phyloP scores from a whole-genome alignment of 768 basidiomycete species.

The Kwoniella sp. region DNA sequence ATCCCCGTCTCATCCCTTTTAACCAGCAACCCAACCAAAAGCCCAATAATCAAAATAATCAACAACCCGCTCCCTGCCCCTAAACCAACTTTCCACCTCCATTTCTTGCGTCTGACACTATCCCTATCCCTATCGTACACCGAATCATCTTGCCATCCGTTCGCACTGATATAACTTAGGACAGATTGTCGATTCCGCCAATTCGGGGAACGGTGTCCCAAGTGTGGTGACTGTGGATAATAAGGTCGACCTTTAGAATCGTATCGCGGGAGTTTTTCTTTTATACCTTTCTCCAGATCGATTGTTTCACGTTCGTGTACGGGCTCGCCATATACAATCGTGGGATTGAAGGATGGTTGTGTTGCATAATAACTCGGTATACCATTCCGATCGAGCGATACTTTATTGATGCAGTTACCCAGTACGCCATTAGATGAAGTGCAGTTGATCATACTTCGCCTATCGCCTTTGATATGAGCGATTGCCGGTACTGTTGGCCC shows the following conservation, averaged over 20 bases:
- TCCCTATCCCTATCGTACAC: neutral
- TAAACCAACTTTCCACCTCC: neutral
- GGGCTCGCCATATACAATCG: neutral
- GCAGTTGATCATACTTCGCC: neutral
- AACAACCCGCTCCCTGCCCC: neutral
- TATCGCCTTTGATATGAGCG: neutral
- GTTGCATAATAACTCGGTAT: too few species aligned
- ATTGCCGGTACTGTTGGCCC: neutral
- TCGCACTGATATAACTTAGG: constrained; percentile 6
- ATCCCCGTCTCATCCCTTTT: neutral
- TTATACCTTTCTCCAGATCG: neutral
- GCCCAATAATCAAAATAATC: constrained; percentile 9
- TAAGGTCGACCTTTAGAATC: neutral
- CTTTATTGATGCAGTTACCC: neutral
- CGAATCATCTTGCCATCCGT: constrained; percentile 6
- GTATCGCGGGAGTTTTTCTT: neutral
- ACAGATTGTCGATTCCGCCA: constrained; percentile 13
- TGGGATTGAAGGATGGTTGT: neutral
- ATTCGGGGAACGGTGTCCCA: constrained; percentile 17
- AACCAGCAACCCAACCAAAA: constrained; percentile 9
- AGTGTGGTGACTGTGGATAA: constrained; percentile 18
- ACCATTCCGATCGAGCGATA: too few species aligned
- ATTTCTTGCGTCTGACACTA: neutral
- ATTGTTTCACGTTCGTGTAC: neutral
- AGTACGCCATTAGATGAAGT: neutral